These are phyloP conservation scores for Heliamphora exappendiculata DNA, from an alignment of 148 eudicot genomes.

Conservation along the genomic window DNA sequence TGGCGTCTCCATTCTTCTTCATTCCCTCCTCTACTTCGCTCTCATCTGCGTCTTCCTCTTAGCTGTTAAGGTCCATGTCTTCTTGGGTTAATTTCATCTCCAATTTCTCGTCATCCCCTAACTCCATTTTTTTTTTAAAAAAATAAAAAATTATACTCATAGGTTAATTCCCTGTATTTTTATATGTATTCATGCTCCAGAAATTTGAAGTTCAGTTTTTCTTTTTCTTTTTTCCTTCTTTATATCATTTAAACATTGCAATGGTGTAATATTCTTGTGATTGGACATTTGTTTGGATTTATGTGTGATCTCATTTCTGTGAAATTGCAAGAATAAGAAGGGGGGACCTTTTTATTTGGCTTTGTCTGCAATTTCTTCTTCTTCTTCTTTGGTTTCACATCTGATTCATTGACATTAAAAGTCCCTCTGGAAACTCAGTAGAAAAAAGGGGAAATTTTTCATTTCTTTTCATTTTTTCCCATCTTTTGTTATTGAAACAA, in stretches of 20 bases:
- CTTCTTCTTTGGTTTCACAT: no score
- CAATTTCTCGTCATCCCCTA: no score
- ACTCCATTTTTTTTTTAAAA: background rate
- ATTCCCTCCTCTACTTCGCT: slow-evolving; percentile 50
- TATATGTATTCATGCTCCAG: background rate
- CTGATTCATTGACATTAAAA: no score
- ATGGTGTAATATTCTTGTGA: background rate
- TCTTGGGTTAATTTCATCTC: slow-evolving; percentile 44
- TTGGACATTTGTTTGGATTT: background rate
- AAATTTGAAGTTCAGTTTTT: background rate
- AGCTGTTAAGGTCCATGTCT: slow-evolving; percentile 56
- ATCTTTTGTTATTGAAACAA: no score
- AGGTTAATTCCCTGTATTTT: background rate
- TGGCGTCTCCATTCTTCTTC: slow-evolving; percentile 66
- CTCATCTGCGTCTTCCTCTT: slow-evolving; percentile 61
- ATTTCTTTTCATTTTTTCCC: no score
- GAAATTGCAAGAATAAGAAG: no score
- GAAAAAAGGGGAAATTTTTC: no score
- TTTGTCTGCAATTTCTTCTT: background rate
- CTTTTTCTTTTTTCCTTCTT: no score
- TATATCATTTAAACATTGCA: no score
- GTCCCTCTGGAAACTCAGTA: no score
- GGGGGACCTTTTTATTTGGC: no score
- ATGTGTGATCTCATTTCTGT: no score
- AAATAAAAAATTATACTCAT: background rate